Evolutionary conservation across 2,329 filamentous ascomycete species (phyloP).

Genomic region (Phaeophleospora eucalypticola): DNA sequence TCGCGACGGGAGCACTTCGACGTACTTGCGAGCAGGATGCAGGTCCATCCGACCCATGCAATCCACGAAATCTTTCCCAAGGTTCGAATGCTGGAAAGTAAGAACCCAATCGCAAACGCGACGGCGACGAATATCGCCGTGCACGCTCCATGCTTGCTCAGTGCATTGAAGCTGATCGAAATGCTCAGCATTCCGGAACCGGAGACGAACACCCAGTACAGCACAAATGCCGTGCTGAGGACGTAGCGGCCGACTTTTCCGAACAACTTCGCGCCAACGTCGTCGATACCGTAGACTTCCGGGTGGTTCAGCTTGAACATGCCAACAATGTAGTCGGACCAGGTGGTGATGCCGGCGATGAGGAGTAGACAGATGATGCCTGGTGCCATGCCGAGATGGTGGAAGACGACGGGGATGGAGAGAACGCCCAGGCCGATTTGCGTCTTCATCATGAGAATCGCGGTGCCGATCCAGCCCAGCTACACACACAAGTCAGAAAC

Average conservation of each 20-base stretch:
- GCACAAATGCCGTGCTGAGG: slow-evolving; percentile 38
- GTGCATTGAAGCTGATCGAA: slow-evolving; percentile 24
- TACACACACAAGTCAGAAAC: slow-evolving; percentile 8
- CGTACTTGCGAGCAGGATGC: slow-evolving; percentile 19
- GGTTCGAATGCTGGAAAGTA: slow-evolving; percentile 34
- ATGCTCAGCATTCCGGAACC: slow-evolving; percentile 34
- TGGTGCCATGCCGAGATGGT: slow-evolving; percentile 44
- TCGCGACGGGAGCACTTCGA: too few species aligned
- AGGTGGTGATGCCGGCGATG: slow-evolving; percentile 43
- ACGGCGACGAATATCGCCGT: slow-evolving; percentile 41
- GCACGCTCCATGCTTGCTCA: slow-evolving; percentile 30
- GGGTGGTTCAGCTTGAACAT: slow-evolving; percentile 51
- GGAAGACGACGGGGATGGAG: slow-evolving; percentile 43
- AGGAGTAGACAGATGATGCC: slow-evolving; percentile 41
- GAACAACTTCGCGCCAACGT: slow-evolving; percentile 51
- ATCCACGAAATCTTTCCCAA: slow-evolving; percentile 33
- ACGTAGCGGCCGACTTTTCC: slow-evolving; percentile 49
- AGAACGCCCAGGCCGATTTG: slow-evolving; percentile 45
- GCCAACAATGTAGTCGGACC: slow-evolving; percentile 47
- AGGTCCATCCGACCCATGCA: slow-evolving; percentile 32
- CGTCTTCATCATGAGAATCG: slow-evolving; percentile 43
- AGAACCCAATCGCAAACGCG: slow-evolving; percentile 38
- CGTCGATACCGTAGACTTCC: slow-evolving; percentile 54
- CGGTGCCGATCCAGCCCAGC: slow-evolving; percentile 42
- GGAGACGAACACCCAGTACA: slow-evolving; percentile 27